These are phyloP conservation scores for Trichoderma sp. DNA, from an alignment of 2,329 filamentous ascomycete genomes.

Conservation along the genomic window DNA sequence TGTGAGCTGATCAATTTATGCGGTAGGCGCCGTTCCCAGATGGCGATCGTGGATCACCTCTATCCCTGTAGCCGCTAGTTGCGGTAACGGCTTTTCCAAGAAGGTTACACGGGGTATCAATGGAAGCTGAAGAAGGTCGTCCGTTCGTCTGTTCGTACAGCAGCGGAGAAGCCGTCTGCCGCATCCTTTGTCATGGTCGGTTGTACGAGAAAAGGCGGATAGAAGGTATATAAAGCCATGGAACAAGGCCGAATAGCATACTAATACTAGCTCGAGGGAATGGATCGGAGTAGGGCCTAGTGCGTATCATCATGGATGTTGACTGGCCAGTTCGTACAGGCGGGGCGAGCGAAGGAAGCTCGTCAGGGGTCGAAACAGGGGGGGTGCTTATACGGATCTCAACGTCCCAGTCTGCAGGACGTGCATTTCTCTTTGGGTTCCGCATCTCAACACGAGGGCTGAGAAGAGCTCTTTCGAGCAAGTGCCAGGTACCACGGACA, in stretches of 20 bases:
- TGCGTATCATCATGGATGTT: not conserved
- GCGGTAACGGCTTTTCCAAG: not conserved
- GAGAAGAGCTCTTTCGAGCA: not conserved
- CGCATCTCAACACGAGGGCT: not conserved
- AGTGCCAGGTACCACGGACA: not conserved
- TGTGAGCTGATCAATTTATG: not conserved
- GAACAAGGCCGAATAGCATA: not conserved
- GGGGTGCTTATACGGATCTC: not conserved
- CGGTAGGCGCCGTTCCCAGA: not conserved
- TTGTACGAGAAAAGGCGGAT: not conserved
- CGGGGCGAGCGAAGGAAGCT: not conserved
- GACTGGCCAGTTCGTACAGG: conserved; percentile 19
- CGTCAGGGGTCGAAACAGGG: not conserved
- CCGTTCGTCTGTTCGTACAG: conserved; percentile 7
- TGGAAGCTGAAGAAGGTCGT: not conserved
- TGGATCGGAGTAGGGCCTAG: not conserved
- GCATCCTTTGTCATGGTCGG: not conserved
- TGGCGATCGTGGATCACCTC: not conserved
- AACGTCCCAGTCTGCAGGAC: not conserved
- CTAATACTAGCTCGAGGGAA: not conserved
- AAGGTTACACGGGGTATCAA: not conserved
- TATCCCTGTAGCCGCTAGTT: not conserved
- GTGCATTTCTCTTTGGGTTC: not conserved
- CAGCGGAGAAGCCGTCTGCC: not conserved
- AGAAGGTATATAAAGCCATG: not conserved